phyloP scores from a whole-genome alignment of 2,329 filamentous ascomycete genomes.

The Aspergillus persii region DNA sequence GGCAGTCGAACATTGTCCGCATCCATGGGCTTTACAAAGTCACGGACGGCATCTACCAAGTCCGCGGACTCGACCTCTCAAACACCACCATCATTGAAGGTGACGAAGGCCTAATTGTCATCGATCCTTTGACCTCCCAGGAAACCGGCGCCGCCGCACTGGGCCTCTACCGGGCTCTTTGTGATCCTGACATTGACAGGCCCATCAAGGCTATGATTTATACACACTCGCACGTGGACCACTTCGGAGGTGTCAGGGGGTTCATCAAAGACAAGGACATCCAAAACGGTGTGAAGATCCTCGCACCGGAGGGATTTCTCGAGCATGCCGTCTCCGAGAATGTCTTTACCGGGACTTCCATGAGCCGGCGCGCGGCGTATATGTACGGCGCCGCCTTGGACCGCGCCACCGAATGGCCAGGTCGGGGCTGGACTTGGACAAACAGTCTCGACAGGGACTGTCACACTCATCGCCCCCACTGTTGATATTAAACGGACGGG shows the following conservation, averaged over 20 bases:
- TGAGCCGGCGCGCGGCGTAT: constrained; percentile 37
- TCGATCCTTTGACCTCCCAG: constrained; percentile 38
- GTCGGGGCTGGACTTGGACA: constrained; percentile 41
- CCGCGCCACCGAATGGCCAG: constrained; percentile 29
- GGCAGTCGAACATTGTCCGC: constrained; percentile 30
- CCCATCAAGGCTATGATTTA: constrained; percentile 38
- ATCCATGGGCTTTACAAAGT: constrained; percentile 38
- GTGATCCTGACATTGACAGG: constrained; percentile 13
- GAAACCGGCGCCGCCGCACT: constrained; percentile 37
- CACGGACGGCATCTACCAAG: constrained; percentile 37
- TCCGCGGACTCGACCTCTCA: constrained; percentile 42
- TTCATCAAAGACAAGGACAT: constrained; percentile 10
- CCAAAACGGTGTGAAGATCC: constrained; percentile 16
- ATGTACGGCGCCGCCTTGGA: constrained; percentile 42
- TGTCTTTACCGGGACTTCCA: constrained; percentile 38
- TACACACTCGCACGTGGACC: constrained; percentile 43
- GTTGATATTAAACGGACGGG: constrained; percentile 31
- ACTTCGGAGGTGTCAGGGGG: constrained; percentile 33
- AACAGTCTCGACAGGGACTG: constrained; percentile 26
- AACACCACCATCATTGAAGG: constrained; percentile 43
- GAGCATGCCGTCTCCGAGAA: constrained; percentile 41
- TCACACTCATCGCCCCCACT: constrained; percentile 37
- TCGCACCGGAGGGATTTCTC: constrained; percentile 41
- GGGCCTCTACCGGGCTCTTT: constrained; percentile 36
- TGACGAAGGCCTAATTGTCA: constrained; percentile 36